Base-by-base conservation (phyloP, 2,329 filamentous ascomycete genomes). In the Leptoxyphium fumago region DNA sequence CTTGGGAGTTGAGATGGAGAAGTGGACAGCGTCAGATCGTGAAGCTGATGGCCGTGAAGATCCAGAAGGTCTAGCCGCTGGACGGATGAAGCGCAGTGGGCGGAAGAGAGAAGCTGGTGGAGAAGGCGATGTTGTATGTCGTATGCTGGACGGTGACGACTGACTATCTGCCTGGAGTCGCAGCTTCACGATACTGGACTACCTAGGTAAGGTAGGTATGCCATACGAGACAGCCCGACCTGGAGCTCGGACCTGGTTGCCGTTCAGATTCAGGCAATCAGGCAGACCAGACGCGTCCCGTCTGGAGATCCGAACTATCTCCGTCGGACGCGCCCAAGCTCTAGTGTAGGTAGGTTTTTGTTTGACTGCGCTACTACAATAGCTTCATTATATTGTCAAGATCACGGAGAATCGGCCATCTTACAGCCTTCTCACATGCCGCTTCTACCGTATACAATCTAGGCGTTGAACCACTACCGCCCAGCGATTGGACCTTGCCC, bases 1-100 rank as follows among this genome's bases (percentile, higher is more conserved):
- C 21, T 26, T 43, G 44, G 43, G 46, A 42, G 43, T 46, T 29
- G 40, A 43, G 45, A 36, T 38, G 14, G 30, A 40, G 45, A 41
- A 26, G 28, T 26, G 17, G 36, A 39, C 29, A 39, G 40, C 34
- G 39, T 43, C 13, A 18, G 8, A 41, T 41, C 41, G 29, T 11
- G 36, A 32, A 40, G 15, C 15, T 15, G 39, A 17, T 40, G 4
- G 39, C 7, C n/a, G 39, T 15, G 11, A 40, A 40, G 13, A 8
- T 40, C 18, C 7, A 21, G 14, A 40, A 40, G 13, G 26, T 7
- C 18, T 14, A 17, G 39, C 10, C 39, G 39, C 11, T 21, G 18
- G 3, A 7, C 21, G 21, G 21, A 26, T 26, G 21, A 26, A 26
- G 21, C 21, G 21, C 7, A 26, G 3, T 7, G 4, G 21, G 21